These are phyloP conservation scores for Vaccinium vitisidaea DNA, from an alignment of 148 eudicot species.

Conservation along the genomic window DNA sequence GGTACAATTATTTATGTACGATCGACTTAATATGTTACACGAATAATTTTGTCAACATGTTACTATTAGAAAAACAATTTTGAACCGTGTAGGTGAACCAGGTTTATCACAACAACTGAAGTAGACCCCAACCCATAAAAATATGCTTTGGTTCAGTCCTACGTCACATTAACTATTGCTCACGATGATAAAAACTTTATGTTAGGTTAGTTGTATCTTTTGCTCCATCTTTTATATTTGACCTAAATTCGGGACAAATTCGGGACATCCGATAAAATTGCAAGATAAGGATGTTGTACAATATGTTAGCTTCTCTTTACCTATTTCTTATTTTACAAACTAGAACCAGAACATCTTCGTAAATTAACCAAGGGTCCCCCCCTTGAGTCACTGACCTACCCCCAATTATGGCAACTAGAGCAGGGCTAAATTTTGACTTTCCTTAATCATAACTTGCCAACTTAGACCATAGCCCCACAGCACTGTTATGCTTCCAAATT, in stretches of 20 bases:
- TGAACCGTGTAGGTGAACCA: no score
- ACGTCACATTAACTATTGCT: no score
- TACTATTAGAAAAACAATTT: no score
- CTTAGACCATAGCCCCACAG: slow-evolving; percentile 1
- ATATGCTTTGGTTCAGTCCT: neutral
- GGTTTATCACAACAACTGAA: neutral
- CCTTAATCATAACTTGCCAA: slow-evolving; percentile 2
- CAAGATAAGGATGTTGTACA: no score
- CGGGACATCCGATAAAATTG: no score
- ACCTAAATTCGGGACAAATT: no score
- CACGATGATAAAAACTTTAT: no score
- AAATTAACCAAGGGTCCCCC: neutral
- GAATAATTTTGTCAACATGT: no score
- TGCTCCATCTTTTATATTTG: no score
- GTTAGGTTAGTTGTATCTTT: no score
- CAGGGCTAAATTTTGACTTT: neutral
- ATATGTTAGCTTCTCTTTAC: neutral
- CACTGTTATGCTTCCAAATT: neutral
- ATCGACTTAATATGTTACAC: no score
- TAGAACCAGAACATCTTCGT: neutral
- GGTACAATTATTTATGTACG: no score
- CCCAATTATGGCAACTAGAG: neutral
- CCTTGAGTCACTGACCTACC: neutral
- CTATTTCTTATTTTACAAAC: neutral
- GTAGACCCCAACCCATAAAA: neutral